Evolutionary conservation across 2,329 filamentous ascomycete species (phyloP), one percentile per base, ranked within the genome.

Genomic region (Alternaria gaisen): DNA sequence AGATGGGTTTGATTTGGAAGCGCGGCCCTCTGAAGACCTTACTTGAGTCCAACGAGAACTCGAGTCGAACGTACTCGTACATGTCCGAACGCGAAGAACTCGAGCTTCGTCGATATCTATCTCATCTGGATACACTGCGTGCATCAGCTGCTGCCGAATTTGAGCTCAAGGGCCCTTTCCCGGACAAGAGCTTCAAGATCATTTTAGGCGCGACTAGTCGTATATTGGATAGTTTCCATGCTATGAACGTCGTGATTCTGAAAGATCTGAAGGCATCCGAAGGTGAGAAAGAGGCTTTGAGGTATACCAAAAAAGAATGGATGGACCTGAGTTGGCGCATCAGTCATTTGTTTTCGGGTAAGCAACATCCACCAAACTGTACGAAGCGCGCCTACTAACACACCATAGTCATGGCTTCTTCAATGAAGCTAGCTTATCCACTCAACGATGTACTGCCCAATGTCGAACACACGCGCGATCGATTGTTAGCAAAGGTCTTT

Each of bases 1-100:
- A 96, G 60, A 94, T 99, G 88, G 92, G 93, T 16, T 85, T 99
- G 34, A 94, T 98, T 66, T 99, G 95, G 95, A 97, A 94, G 80
- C 88, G 94, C 44, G 94, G 96, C 9, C 95, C 95, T 0, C 83
- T 99, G 24, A 90, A 91, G 5, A 87, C 90, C 7, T 85, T 97
- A 14, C 74, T 84, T 3, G 80, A 80, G 9, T 64, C 63, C 64
- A 72, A 67, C 71, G 82, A 56, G 9, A 58, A 66, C 36, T 34
- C 51, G 18, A 56, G 61, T 42, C 61, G 55, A 20, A 56, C 61
- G 5, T 54, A 66, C n/a, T 87, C 88, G 6, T 98, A 97, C 77
- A 93, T 97, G 86, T 90, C 90, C 64, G 87, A 93, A n/a, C 87
- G 90, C 36, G 95, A 98, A 79, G 94, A 97, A 75, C 87, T 91